Evolutionary conservation across 2,329 filamentous ascomycete species (phyloP).

Genomic region (Pseudomassariella vexata): DNA sequence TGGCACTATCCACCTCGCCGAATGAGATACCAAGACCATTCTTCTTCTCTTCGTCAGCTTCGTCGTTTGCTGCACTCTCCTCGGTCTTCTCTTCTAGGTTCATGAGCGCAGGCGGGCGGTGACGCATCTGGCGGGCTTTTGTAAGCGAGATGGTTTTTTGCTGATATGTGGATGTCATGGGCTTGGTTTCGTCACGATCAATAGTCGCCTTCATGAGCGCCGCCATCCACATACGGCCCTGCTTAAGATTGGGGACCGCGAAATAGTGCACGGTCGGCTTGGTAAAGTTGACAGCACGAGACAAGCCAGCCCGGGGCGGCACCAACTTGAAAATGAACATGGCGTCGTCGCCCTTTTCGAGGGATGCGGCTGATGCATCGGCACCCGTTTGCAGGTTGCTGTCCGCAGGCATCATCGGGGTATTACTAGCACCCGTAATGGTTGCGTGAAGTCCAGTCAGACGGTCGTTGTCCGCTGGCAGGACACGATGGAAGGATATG

Average conservation of each 20-base stretch:
- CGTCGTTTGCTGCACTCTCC: slow-evolving; percentile 11
- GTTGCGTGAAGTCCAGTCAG: slow-evolving; percentile 88
- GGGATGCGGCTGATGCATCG: slow-evolving; percentile 32
- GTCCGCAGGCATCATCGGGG: slow-evolving; percentile 49
- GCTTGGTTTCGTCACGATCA: slow-evolving; percentile 75
- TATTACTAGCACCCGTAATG: slow-evolving; percentile 76
- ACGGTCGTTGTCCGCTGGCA: slow-evolving; percentile 86
- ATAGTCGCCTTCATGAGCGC: slow-evolving; percentile 99
- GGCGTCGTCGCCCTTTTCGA: slow-evolving; percentile 52
- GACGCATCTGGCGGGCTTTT: slow-evolving; percentile 81
- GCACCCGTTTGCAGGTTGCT: slow-evolving; percentile 40
- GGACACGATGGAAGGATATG: slow-evolving; percentile 94
- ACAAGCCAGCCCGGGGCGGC: slow-evolving; percentile 79
- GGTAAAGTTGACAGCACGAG: slow-evolving; percentile 91
- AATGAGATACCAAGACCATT: slow-evolving; percentile 32
- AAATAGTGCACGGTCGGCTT: slow-evolving; percentile 98
- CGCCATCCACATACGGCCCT: slow-evolving; percentile 95
- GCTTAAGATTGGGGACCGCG: slow-evolving; percentile 82
- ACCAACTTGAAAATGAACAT: slow-evolving; percentile 99
- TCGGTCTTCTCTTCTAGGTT: slow-evolving; percentile 49
- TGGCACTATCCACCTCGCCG: slow-evolving; percentile 31
- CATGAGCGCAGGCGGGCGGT: slow-evolving; percentile 86
- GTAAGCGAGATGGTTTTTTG: slow-evolving; percentile 92
- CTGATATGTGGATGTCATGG: slow-evolving; percentile 87
- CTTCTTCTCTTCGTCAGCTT: slow-evolving; percentile 23